These are phyloP conservation scores for Gelatoporia subvermispora DNA, from an alignment of 768 basidiomycete genomes.

Conservation along the genomic window DNA sequence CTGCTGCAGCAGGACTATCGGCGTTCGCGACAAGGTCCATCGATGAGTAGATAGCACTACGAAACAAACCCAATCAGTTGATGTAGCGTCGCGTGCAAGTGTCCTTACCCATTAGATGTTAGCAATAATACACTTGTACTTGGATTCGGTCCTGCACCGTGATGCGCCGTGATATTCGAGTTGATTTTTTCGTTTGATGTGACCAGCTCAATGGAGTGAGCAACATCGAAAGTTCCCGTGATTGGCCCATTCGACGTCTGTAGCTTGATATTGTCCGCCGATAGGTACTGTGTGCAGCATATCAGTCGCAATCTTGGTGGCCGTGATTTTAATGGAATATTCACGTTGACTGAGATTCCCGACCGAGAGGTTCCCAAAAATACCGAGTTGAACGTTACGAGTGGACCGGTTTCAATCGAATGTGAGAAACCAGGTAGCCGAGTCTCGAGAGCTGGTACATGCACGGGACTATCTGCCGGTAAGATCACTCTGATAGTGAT, in stretches of 20 bases:
- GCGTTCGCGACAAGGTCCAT: constrained; percentile 14
- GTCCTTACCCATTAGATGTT: constrained; percentile 42
- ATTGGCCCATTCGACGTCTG: constrained; percentile 43
- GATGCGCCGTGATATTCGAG: constrained; percentile 32
- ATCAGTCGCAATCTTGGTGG: background rate
- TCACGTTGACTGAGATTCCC: constrained; percentile 8
- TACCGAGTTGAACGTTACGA: background rate
- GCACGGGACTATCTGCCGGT: background rate
- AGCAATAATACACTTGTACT: constrained; percentile 25
- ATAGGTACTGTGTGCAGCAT: constrained; percentile 26
- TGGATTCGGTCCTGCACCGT: constrained; percentile 19
- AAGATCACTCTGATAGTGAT: too few relatives aligned
- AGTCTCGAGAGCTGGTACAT: constrained; percentile 10
- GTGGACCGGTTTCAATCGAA: background rate
- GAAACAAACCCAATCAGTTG: background rate
- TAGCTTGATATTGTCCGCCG: constrained; percentile 23
- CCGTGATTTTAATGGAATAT: background rate
- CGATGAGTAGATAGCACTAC: constrained; percentile 16
- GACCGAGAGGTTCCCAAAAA: constrained; percentile 6
- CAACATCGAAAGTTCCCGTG: constrained; percentile 35
- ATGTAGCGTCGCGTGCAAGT: background rate
- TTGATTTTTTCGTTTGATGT: constrained; percentile 39
- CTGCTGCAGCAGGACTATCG: constrained; percentile 16
- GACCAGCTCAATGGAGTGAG: constrained; percentile 28
- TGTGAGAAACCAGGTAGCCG: constrained; percentile 12